Evolutionary conservation across 371 early-diverging fungal species (phyloP).

Genomic region (Dichotomocladium elegans): DNA sequence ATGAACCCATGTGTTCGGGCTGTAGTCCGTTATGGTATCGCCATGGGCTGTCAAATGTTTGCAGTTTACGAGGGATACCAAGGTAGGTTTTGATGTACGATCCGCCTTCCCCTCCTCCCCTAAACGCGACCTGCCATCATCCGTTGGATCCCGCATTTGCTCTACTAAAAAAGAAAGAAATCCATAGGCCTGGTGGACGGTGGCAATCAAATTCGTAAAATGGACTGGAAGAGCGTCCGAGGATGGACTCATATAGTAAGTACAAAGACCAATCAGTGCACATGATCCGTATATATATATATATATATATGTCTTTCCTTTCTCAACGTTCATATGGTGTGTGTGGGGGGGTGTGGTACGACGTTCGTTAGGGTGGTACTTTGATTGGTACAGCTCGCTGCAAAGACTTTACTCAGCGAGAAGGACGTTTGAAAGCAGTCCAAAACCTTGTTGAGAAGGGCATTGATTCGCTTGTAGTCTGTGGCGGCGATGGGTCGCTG

Average conservation of each 20-base stretch:
- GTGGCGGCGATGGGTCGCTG: conserved; percentile 99
- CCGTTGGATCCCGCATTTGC: too few species aligned
- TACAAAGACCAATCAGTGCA: too few species aligned
- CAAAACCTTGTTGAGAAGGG: conserved; percentile 85
- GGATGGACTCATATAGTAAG: conserved; percentile 75
- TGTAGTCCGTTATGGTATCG: conserved; percentile 87
- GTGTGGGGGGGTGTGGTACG: neutral
- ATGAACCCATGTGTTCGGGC: conserved; percentile 99
- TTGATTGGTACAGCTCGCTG: conserved; percentile 96
- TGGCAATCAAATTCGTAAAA: conserved; percentile 82
- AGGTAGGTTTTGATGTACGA: conserved; percentile 46
- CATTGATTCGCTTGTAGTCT: conserved; percentile 94
- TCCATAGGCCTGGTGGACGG: conserved; percentile 86
- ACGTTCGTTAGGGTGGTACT: conserved; percentile 85
- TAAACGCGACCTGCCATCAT: too few species aligned
- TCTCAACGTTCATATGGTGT: neutral
- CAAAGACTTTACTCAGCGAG: conserved; percentile 77
- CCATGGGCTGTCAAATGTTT: conserved; percentile 82
- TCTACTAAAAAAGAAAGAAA: too few species aligned
- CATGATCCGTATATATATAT: too few species aligned
- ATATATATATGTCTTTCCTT: too few species aligned
- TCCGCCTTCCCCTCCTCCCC: too few species aligned
- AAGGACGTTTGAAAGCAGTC: conserved; percentile 89
- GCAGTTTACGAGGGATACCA: conserved; percentile 97
- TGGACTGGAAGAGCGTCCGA: conserved; percentile 90